phyloP scores from a whole-genome alignment of 2,329 filamentous ascomycete genomes.

The Fragosphaeria purpurea region DNA sequence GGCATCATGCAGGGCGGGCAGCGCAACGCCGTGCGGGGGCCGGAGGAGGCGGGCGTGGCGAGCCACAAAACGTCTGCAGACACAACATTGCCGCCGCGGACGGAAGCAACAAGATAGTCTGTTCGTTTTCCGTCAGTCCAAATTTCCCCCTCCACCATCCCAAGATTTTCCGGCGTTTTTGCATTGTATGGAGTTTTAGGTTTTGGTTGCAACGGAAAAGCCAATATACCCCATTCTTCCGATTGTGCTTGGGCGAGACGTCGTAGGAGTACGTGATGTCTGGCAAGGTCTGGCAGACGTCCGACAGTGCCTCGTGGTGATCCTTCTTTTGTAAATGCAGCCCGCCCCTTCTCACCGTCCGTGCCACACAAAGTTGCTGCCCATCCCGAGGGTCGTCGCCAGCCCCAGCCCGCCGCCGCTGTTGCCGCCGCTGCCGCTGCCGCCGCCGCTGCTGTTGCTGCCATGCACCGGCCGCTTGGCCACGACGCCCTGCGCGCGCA shows the following conservation, averaged over 20 bases:
- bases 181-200: not conserved
- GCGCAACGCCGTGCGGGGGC: not conserved
- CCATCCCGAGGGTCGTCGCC: constrained; percentile 44
- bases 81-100: not conserved
- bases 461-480: constrained; percentile 73
- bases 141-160: no score
- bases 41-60: not conserved
- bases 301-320: no score
- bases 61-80: not conserved
- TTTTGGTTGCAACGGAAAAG: not conserved
- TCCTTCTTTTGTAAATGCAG: no score
- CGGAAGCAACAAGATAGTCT: not conserved
- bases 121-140: not conserved
- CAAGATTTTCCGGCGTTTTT: no score
- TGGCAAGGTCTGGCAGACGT: no score
- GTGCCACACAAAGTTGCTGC: constrained; percentile 48
- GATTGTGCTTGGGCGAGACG: not conserved
- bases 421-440: constrained; percentile 34
- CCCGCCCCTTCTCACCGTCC: constrained; percentile 17
- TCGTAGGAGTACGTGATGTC: no score
- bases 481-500: constrained; percentile 65
- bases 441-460: constrained; percentile 31
- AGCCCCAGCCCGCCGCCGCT: constrained; percentile 18
- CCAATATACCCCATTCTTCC: not conserved
- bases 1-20: constrained; percentile 6